These are phyloP conservation scores for Hypoxylon cercidicola DNA, from an alignment of 495 filamentous ascomycete genomes.

Conservation along the genomic window DNA sequence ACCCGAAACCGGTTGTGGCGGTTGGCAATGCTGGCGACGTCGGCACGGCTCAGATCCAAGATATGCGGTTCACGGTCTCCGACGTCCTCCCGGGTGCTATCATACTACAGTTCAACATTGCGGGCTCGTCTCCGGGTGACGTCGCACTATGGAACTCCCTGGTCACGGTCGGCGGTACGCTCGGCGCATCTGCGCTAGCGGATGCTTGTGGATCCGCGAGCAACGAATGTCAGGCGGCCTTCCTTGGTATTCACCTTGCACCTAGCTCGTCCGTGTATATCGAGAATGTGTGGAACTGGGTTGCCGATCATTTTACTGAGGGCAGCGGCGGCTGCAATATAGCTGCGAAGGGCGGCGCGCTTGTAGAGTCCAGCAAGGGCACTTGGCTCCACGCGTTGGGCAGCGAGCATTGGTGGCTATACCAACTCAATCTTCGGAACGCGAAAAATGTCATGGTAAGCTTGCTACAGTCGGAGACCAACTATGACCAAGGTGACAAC, in stretches of 20 bases:
- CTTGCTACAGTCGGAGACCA: constrained; percentile 87
- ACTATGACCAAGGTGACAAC: constrained; percentile 88
- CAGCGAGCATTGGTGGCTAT: constrained; percentile 79
- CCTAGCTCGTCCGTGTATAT: constrained; percentile 66
- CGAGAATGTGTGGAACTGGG: constrained; percentile 79
- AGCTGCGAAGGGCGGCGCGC: constrained; percentile 59
- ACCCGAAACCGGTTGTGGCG: constrained; percentile 66
- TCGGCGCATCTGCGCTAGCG: constrained; percentile 53
- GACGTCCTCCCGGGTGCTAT: constrained; percentile 60
- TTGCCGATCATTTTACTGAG: constrained; percentile 78
- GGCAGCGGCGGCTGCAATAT: constrained; percentile 57
- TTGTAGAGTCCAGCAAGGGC: constrained; percentile 66
- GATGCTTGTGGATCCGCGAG: constrained; percentile 53
- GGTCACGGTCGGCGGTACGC: constrained; percentile 68
- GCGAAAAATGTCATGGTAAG: constrained; percentile 81
- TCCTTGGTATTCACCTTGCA: constrained; percentile 73
- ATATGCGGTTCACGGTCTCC: constrained; percentile 62
- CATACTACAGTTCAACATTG: constrained; percentile 69
- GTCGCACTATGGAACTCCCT: constrained; percentile 71
- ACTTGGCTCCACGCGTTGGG: constrained; percentile 75
- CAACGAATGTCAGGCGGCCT: constrained; percentile 67
- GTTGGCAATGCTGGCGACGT: constrained; percentile 66
- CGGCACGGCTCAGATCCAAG: constrained; percentile 67
- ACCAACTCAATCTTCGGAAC: constrained; percentile 77
- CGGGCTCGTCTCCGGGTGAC: constrained; percentile 61